These are phyloP conservation scores for Nepenthes alata DNA, from an alignment of 179 eudicot species.

Conservation along the genomic window DNA sequence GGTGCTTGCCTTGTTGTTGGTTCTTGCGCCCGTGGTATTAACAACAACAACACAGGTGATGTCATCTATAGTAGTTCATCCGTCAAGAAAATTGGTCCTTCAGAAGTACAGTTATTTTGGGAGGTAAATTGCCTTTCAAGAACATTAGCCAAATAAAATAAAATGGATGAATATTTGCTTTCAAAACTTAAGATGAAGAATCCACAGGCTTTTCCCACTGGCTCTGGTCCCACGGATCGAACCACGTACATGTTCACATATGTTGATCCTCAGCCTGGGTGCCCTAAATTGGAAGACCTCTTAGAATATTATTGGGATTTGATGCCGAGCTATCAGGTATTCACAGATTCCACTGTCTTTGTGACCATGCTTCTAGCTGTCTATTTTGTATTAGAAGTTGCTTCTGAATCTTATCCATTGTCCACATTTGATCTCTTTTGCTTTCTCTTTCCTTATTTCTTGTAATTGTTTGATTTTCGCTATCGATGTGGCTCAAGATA, in stretches of 20 bases:
- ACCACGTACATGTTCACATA: conserved; percentile 96
- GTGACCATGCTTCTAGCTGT: too few relatives aligned
- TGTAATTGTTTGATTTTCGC: too few relatives aligned
- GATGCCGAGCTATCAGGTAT: conserved; percentile 95
- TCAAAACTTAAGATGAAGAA: conserved; percentile 4
- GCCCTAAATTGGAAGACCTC: conserved; percentile 78
- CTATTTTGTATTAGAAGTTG: too few relatives aligned
- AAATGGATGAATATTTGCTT: not conserved
- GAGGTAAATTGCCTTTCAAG: conserved; percentile 42
- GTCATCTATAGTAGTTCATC: conserved; percentile 70
- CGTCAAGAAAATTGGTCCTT: conserved; percentile 48
- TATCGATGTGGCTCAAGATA: not conserved
- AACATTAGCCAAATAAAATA: not conserved
- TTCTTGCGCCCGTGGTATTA: conserved; percentile 76
- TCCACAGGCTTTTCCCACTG: conserved; percentile 93
- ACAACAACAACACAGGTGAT: conserved; percentile 58
- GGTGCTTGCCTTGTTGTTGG: conserved; percentile 97
- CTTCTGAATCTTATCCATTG: too few relatives aligned
- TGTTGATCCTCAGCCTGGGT: conserved; percentile 75
- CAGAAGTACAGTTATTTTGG: conserved; percentile 82
- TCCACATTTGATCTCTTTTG: too few relatives aligned
- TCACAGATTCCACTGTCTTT: conserved; percentile 7
- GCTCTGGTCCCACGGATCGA: conserved; percentile 83
- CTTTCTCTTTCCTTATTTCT: too few relatives aligned
- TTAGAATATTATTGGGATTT: conserved; percentile 89